These are phyloP conservation scores for Posidonia oceanica DNA, from an alignment of 116 monocot species.

Conservation along the genomic window DNA sequence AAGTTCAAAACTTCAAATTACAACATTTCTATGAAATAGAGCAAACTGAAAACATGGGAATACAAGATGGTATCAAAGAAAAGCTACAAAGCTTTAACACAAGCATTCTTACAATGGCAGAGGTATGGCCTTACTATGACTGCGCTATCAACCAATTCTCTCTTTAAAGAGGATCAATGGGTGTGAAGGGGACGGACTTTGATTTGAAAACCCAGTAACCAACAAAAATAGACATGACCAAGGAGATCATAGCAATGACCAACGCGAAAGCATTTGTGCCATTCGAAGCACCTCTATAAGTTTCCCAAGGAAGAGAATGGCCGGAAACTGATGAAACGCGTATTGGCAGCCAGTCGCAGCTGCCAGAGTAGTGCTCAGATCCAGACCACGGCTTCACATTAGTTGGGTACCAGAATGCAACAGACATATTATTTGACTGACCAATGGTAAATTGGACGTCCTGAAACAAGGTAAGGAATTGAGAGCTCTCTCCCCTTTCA, in stretches of 20 bases:
- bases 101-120: neutral
- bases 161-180: conserved; percentile 43
- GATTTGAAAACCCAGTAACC: conserved; percentile 57
- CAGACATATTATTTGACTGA: conserved; percentile 52
- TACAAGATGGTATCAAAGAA: neutral
- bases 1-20: too few species aligned
- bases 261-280: conserved; percentile 71
- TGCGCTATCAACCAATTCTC: neutral
- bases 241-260: conserved; percentile 49
- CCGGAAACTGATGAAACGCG: conserved; percentile 30
- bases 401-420: conserved; percentile 90
- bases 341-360: conserved; percentile 80
- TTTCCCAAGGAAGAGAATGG: conserved; percentile 8
- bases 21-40: neutral
- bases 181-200: conserved; percentile 61
- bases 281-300: conserved; percentile 48
- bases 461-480: conserved; percentile 23
- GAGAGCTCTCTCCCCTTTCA: neutral
- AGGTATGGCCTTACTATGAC: neutral
- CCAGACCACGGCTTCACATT: conserved; percentile 60
- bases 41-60: neutral
- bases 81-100: neutral
- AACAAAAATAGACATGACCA: conserved; percentile 57
- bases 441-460: conserved; percentile 90
- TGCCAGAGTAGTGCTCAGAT: conserved; percentile 70